These are phyloP conservation scores for Dittrichia graveolens DNA, from an alignment of 129 eudicot genomes.

Conservation along the genomic window DNA sequence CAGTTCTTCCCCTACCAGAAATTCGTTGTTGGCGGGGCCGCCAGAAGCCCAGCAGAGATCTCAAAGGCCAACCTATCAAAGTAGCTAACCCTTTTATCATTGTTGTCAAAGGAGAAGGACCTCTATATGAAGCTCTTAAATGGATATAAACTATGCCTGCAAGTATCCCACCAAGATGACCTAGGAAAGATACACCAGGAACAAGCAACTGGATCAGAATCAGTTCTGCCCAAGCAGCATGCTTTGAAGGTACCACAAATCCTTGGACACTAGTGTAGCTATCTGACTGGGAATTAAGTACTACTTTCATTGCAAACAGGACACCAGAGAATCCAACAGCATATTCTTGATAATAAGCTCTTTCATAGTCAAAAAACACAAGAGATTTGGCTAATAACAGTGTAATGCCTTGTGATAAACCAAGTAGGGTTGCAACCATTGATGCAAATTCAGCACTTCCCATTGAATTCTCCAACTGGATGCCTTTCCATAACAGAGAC, in stretches of 20 bases:
- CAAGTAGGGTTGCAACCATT: constrained; percentile 71
- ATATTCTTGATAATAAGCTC: constrained; percentile 70
- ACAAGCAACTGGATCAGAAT: constrained; percentile 78
- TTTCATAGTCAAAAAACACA: constrained; percentile 54
- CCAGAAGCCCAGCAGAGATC: constrained; percentile 37
- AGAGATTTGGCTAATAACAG: constrained; percentile 75
- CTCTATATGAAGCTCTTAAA: constrained; percentile 38
- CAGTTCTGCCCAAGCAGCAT: constrained; percentile 93
- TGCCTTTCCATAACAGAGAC: constrained; percentile 93
- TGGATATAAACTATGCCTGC: constrained; percentile 75
- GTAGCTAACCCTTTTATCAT: constrained; percentile 38
- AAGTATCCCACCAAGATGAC: constrained; percentile 93
- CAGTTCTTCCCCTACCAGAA: constrained; percentile 54
- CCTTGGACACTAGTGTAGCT: constrained; percentile 60
- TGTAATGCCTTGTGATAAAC: constrained; percentile 87
- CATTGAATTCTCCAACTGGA: constrained; percentile 75
- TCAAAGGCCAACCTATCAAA: constrained; percentile 68
- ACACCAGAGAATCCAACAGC: constrained; percentile 95
- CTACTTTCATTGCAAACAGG: constrained; percentile 92
- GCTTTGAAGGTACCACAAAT: constrained; percentile 59
- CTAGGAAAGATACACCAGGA: constrained; percentile 85
- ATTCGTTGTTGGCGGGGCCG: constrained; percentile 25
- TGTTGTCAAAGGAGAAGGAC: constrained; percentile 43
- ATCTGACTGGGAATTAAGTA: constrained; percentile 72
- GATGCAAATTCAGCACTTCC: constrained; percentile 75